Percentiles rank a stretch among this genome's conserved stretches.
Evolutionary conservation across 2,329 filamentous ascomycete genomes (phyloP).

Genomic region (Botrytis porri): DNA sequence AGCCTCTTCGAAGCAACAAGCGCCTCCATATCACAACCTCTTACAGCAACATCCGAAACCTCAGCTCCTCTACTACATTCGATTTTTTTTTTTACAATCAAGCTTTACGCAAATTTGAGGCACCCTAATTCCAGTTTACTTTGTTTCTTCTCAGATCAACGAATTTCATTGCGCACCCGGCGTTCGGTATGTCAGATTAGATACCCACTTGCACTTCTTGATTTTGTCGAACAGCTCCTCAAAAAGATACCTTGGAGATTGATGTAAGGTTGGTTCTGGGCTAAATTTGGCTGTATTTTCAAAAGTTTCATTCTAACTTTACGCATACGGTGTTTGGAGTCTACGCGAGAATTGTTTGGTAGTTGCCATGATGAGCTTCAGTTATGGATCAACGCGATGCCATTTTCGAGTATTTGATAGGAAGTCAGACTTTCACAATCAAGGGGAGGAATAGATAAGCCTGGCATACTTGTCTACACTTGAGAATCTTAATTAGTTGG

Average conservation of each 20-base stretch:
- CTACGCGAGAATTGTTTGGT: not conserved
- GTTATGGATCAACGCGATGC: not conserved
- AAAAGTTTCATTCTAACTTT: slow-evolving; percentile 21
- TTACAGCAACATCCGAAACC: not conserved
- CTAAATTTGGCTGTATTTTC: not conserved
- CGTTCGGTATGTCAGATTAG: not conserved
- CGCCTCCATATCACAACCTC: not conserved
- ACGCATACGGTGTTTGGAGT: slow-evolving; percentile 26
- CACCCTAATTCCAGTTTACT: not conserved
- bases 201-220: not conserved
- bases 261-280: not conserved
- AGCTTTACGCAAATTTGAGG: not conserved
- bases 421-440: no score
- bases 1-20: not conserved
- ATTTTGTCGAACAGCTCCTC: not conserved
- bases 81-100: not conserved
- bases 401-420: not conserved
- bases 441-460: not conserved
- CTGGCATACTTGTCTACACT: not conserved
- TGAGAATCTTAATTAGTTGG: not conserved
- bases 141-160: not conserved
- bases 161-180: not conserved
- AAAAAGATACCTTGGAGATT: not conserved
- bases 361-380: not conserved
- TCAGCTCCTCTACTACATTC: no score